Evolutionary conservation across 495 filamentous ascomycete species (phyloP), one percentile per base, ranked within the genome.

Genomic region (Echria macrotheca): DNA sequence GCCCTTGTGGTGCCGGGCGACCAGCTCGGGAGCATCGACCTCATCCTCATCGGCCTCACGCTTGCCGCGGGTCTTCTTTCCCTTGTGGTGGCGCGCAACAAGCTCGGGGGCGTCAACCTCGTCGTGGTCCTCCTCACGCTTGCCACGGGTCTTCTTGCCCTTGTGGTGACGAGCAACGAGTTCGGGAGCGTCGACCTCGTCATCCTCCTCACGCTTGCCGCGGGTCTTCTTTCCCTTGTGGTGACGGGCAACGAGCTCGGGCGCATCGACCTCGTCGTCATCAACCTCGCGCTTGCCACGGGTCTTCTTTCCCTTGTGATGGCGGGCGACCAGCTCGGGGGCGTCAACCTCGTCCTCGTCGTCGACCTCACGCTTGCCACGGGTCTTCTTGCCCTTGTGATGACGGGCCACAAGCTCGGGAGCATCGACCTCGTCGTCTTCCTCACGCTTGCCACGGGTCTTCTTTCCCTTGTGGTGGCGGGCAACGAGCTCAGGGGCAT

Each of bases 401-500:
- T 65, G 60, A 18, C 46, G 58, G 44, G 39, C 58, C 45, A 25
- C 58, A 50, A 23, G 42, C 41, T 44, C 42, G n/a, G 11, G 42
- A 15, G 1, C 15, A 3, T 32, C 18, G 22, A 1, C n/a, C 15
- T 2, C 36, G 17, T 39, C 17, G 3, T 39, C 17, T 8, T 14
- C 17, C 12, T 29, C 23, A 12, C 29, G 19, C 4, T 49, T 39
- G 33, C 12, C 44, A 22, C 52, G 55, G 5, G 32, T 51, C 42
- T 58, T 59, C 44, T 48, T 47, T 40, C 51, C 55, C 32, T 55
- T 40, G 36, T 65, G 61, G 19, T 66, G 60, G 25, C 18, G 28
- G 2, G 23, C 41, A 23, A 39, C 46, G 35, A 39, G 32, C 2
- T 38, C 48, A 14, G n/a, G 18, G 3, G 18, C 39, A 2, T 51